These are phyloP conservation scores for Paramecium primaurelia DNA, from an alignment of 73 alveolate species.

Conservation along the genomic window DNA sequence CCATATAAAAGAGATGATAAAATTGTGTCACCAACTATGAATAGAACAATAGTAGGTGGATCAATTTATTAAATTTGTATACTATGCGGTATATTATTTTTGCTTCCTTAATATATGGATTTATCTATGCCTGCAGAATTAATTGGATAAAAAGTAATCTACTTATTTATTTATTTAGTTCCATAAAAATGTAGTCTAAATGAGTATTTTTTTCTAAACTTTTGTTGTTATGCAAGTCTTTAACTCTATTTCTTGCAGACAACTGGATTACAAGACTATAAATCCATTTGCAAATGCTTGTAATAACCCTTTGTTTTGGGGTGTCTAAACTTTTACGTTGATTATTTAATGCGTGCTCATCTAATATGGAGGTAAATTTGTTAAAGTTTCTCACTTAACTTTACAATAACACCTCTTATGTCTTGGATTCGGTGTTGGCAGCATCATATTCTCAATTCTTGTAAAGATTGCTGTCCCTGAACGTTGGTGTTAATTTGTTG, in stretches of 20 bases:
- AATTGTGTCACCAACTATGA: constrained; percentile 77
- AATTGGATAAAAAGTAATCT: neutral
- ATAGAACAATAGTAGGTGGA: constrained; percentile 78
- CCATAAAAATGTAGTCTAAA: constrained; percentile 22
- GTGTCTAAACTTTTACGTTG: constrained; percentile 68
- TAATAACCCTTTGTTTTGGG: constrained; percentile 75
- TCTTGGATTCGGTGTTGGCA: constrained; percentile 66
- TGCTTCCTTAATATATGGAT: constrained; percentile 49
- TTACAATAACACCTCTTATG: constrained; percentile 73
- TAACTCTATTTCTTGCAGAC: constrained; percentile 87
- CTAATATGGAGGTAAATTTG: constrained; percentile 86
- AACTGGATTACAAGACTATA: constrained; percentile 75
- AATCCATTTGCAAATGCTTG: constrained; percentile 86
- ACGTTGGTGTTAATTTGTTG: constrained; percentile 4
- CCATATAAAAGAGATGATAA: constrained; percentile 84
- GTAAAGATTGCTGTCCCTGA: constrained; percentile 42
- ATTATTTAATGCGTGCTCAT: constrained; percentile 75
- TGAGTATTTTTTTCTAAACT: constrained; percentile 83
- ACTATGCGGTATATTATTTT: constrained; percentile 60
- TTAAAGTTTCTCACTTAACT: constrained; percentile 72
- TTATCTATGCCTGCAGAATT: neutral
- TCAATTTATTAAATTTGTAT: constrained; percentile 67
- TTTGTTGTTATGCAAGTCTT: constrained; percentile 92
- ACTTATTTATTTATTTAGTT: neutral
- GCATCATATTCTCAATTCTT: constrained; percentile 19